Conservation (phyloP, 2,329 filamentous ascomycete species). For the Aureobasidium sp. region DNA sequence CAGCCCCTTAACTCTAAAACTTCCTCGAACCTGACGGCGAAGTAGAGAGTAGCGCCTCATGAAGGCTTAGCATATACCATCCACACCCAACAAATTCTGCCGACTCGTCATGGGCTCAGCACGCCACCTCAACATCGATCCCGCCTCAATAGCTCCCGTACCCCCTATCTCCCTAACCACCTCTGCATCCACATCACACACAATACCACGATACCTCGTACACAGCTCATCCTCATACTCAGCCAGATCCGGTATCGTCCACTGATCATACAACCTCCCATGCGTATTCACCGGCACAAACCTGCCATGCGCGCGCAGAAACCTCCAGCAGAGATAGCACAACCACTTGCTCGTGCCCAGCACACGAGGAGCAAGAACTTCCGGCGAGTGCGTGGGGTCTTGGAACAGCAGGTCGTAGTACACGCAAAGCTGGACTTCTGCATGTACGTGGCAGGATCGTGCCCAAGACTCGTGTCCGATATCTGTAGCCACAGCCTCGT, state of each 20-base stretch:
- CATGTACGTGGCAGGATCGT: slow-evolving; percentile 6
- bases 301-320: not conserved
- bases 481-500: not conserved
- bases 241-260: slow-evolving; percentile 9
- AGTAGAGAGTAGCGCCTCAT: too few relatives aligned
- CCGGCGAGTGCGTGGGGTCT: too few relatives aligned
- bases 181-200: not conserved
- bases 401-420: slow-evolving; percentile 1
- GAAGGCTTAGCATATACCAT: not conserved
- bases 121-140: not conserved
- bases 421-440: slow-evolving; percentile 6
- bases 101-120: slow-evolving; percentile 10
- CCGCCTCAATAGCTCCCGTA: not conserved
- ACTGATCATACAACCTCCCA: slow-evolving; percentile 9
- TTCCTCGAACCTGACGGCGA: too few relatives aligned
- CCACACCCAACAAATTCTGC: slow-evolving; percentile 5
- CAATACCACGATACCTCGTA: not conserved
- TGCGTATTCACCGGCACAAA: slow-evolving; percentile 1
- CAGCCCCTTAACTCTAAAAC: too few relatives aligned
- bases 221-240: not conserved
- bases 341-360: slow-evolving; percentile 8
- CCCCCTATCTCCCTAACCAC: not conserved
- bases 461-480: slow-evolving; percentile 9
- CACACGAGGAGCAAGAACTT: not conserved
- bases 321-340: slow-evolving; percentile 9